These are phyloP conservation scores for Phytophthora idaei DNA, from an alignment of 352 stramenopile genomes.

Conservation along the genomic window DNA sequence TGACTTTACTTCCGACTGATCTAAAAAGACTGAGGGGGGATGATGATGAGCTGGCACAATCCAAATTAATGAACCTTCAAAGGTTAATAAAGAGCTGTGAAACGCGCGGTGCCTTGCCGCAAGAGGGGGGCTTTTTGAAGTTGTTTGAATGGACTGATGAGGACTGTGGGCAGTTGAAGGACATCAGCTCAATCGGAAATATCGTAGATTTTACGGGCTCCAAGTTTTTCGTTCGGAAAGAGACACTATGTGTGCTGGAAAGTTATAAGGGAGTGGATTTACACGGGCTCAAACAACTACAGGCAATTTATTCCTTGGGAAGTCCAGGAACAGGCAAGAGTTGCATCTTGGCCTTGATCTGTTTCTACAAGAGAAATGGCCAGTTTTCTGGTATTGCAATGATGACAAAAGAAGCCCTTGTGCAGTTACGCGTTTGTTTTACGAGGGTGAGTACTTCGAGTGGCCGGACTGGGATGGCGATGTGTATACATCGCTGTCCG, in stretches of 20 bases:
- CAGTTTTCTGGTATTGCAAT: neutral
- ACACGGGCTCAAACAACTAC: neutral
- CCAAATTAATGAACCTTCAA: no score
- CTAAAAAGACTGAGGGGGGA: no score
- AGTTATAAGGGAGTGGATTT: neutral
- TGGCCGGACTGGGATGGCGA: neutral
- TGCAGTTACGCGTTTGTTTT: neutral
- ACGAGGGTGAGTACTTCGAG: neutral
- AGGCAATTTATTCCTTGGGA: neutral
- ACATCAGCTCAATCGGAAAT: constrained; percentile 2
- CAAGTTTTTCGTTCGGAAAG: neutral
- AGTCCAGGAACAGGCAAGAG: neutral
- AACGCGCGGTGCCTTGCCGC: neutral
- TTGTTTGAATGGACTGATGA: constrained; percentile 11
- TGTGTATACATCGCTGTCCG: neutral
- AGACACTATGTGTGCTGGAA: neutral
- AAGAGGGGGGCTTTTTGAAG: neutral
- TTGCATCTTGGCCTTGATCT: neutral
- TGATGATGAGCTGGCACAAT: no score
- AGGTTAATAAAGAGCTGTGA: no score
- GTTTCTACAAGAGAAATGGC: neutral
- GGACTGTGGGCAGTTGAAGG: constrained; percentile 2
- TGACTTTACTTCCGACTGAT: no score
- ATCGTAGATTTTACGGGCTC: constrained; percentile 4
- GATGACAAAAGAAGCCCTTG: neutral